Evolutionary conservation across 495 filamentous ascomycete species (phyloP).

Genomic region (Tetracladium setigerum): DNA sequence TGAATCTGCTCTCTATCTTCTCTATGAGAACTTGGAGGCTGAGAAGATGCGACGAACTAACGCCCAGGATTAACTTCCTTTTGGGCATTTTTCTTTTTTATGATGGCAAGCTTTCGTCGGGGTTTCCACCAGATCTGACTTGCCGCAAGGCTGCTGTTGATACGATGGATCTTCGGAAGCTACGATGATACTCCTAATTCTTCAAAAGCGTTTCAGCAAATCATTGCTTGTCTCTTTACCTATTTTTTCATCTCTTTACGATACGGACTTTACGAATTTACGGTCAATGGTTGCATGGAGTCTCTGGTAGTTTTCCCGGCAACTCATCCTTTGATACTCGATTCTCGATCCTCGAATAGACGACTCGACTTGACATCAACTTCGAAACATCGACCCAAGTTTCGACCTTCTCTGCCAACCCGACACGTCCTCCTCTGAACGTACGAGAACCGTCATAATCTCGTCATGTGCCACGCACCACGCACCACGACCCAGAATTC

Average conservation of each 20-base stretch:
- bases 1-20: conserved; percentile 88
- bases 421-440: conserved; percentile 25
- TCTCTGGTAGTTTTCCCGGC: conserved; percentile 13
- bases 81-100: conserved; percentile 24
- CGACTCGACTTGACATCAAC: conserved; percentile 22
- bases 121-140: conserved; percentile 39
- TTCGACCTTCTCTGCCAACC: conserved; percentile 24
- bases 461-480: conserved; percentile 17
- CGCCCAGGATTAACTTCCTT: conserved; percentile 52
- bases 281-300: conserved; percentile 20
- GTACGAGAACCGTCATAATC: conserved; percentile 33
- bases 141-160: conserved; percentile 51
- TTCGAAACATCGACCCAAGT: conserved; percentile 22
- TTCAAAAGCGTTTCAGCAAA: conserved; percentile 15
- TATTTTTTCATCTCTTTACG: conserved; percentile 12
- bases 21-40: conserved; percentile 98
- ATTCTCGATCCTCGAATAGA: conserved; percentile 10
- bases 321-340: conserved; percentile 15
- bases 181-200: conserved; percentile 19
- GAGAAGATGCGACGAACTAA: conserved; percentile 96
- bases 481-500: background rate
- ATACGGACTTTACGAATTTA: conserved; percentile 23
- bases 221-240: conserved; percentile 28
- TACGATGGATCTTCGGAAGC: conserved; percentile 27
- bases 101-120: conserved; percentile 20